Evolutionary conservation across 352 stramenopile genomes (phyloP).

Genomic region (Pythium angustatum): DNA sequence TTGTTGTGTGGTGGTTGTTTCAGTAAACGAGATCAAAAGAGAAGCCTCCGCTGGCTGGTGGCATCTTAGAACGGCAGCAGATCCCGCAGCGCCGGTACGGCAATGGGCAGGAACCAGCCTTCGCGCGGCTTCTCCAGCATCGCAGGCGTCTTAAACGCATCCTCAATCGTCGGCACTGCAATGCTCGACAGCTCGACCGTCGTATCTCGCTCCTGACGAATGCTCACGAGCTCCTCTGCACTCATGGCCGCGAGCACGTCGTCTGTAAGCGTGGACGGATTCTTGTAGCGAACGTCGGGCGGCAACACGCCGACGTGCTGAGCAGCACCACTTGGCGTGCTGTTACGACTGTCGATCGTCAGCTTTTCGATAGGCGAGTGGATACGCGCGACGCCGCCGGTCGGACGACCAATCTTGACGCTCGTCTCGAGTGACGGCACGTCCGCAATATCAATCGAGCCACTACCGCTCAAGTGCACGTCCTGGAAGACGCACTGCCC

Average conservation of each 20-base stretch:
- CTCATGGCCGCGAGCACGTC: not conserved
- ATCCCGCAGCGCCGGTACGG: not conserved
- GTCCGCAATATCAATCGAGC: not conserved
- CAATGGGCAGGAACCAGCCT: not conserved
- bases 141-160: constrained; percentile 1
- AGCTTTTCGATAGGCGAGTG: not conserved
- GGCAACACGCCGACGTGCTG: not conserved
- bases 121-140: not conserved
- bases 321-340: not conserved
- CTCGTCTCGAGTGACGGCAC: not conserved
- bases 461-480: not conserved
- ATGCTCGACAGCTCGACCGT: not conserved
- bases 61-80: not conserved
- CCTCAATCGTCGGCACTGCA: not conserved
- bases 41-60: not conserved
- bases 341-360: not conserved
- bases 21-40: not conserved
- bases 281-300: not conserved
- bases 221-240: not conserved
- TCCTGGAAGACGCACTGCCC: not conserved
- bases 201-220: not conserved
- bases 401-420: not conserved
- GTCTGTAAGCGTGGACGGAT: no score
- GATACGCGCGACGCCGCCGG: not conserved
- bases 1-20: not conserved